Conservation (phyloP, 768 basidiomycete species). For the Infundibulicybe gibba region DNA sequence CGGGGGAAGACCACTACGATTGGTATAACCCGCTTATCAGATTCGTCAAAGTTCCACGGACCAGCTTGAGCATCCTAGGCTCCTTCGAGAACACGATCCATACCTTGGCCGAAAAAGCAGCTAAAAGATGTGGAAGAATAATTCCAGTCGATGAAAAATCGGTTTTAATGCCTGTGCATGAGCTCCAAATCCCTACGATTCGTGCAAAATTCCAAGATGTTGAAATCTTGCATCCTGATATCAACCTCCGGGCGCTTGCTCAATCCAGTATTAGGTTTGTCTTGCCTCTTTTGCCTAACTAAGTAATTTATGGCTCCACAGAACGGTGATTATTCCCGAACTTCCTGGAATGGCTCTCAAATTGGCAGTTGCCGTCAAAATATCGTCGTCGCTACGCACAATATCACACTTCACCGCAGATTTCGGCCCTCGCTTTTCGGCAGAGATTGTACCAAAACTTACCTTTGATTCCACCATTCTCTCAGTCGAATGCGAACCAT, state of each 20-base stretch:
- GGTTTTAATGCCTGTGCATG: slow-evolving; percentile 48
- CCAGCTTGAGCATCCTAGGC: slow-evolving; percentile 35
- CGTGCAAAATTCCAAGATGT: slow-evolving; percentile 37
- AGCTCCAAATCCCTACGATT: slow-evolving; percentile 47
- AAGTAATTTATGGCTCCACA: slow-evolving; percentile 12
- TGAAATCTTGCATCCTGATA: slow-evolving; percentile 35
- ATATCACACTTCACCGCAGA: slow-evolving; percentile 58
- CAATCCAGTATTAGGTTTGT: slow-evolving; percentile 54
- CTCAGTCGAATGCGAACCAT: slow-evolving; percentile 42
- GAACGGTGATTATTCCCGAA: slow-evolving; percentile 45
- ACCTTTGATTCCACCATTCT: slow-evolving; percentile 37
- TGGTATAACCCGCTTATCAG: slow-evolving; percentile 52
- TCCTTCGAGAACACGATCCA: slow-evolving; percentile 35
- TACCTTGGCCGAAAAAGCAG: slow-evolving; percentile 28
- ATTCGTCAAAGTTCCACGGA: slow-evolving; percentile 38
- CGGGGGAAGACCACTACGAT: slow-evolving; percentile 31
- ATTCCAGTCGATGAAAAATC: slow-evolving; percentile 21
- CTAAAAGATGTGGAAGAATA: slow-evolving; percentile 19
- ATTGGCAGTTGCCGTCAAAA: slow-evolving; percentile 50
- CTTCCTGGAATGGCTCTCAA: slow-evolving; percentile 45
- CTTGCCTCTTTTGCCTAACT: not conserved
- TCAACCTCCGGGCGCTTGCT: slow-evolving; percentile 37
- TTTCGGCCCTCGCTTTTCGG: slow-evolving; percentile 54
- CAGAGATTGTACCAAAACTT: slow-evolving; percentile 45
- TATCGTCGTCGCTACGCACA: slow-evolving; percentile 54